Conservation (phyloP, 164 flowering plant species). For the Saururus chinensis region DNA sequence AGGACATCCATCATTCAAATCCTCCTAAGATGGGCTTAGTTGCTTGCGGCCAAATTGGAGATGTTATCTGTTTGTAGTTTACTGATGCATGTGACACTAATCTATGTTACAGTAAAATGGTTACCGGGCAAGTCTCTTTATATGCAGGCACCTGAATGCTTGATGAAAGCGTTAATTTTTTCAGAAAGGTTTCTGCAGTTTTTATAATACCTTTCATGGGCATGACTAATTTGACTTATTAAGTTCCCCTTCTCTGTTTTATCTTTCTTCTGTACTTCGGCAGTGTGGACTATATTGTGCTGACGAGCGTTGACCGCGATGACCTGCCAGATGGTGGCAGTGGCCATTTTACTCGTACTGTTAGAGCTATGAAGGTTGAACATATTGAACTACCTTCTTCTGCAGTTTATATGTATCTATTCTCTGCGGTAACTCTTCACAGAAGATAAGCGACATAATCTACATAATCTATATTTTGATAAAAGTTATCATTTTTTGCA, state of each 20-base stretch:
- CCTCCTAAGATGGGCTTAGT: too few species aligned
- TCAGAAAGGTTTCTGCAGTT: too few species aligned
- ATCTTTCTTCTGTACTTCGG: slow-evolving; percentile 12
- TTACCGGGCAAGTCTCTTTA: too few species aligned
- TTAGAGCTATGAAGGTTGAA: slow-evolving; percentile 72
- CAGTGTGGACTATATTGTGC: slow-evolving; percentile 90
- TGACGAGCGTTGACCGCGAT: slow-evolving; percentile 97
- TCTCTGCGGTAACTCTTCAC: neutral
- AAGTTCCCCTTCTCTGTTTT: neutral
- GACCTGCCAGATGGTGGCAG: slow-evolving; percentile 97
- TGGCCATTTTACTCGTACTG: slow-evolving; percentile 84
- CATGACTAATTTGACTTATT: neutral
- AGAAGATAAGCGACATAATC: neutral
- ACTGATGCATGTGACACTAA: too few species aligned
- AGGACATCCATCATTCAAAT: too few species aligned
- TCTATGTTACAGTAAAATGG: too few species aligned
- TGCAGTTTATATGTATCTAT: neutral
- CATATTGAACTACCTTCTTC: neutral
- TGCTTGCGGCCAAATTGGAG: too few species aligned
- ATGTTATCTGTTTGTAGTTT: too few species aligned
- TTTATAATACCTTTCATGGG: too few species aligned
- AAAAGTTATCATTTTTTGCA: slow-evolving; percentile 20
- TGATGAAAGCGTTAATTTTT: too few species aligned
- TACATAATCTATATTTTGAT: neutral
- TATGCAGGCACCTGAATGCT: too few species aligned